A percentile compares a stretch with the other conserved stretches of the same genome.
These are phyloP conservation scores for Rhizophora mangle DNA, from an alignment of 345 rosid genomes.

Conservation along the genomic window DNA sequence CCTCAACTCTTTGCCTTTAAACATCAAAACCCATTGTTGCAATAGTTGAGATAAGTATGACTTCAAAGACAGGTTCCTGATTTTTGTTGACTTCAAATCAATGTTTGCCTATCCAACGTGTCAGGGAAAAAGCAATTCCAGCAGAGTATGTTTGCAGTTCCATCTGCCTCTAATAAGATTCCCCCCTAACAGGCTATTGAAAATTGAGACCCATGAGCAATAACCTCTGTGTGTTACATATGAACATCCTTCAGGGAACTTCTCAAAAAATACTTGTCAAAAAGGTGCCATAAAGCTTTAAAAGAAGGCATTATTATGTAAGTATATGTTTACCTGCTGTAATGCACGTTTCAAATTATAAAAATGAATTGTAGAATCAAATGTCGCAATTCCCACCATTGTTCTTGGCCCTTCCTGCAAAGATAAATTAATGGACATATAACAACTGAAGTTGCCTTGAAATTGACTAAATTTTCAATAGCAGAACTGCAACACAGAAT, in stretches of 20 bases:
- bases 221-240: not conserved
- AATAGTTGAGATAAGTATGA: not conserved
- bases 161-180: too few species aligned
- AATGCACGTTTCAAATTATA: slow-evolving; percentile 84
- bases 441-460: not conserved
- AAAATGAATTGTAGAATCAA: slow-evolving; percentile 82
- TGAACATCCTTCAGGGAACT: too few species aligned
- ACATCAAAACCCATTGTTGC: not conserved
- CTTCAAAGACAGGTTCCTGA: not conserved
- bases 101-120: too few species aligned
- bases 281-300: not conserved
- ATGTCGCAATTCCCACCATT: slow-evolving; percentile 90
- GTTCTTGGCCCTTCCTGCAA: slow-evolving; percentile 91
- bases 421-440: not conserved
- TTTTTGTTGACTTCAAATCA: too few species aligned
- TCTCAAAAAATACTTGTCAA: too few species aligned
- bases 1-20: too few species aligned
- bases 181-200: not conserved
- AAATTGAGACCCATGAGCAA: not conserved
- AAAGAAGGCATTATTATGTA: too few species aligned
- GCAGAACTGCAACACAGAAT: not conserved
- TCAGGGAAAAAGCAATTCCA: too few species aligned
- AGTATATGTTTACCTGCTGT: slow-evolving; percentile 42
- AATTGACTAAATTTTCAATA: not conserved
- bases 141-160: not conserved